phyloP scores from a whole-genome alignment of 768 basidiomycete genomes.

The Boletus edulis region DNA sequence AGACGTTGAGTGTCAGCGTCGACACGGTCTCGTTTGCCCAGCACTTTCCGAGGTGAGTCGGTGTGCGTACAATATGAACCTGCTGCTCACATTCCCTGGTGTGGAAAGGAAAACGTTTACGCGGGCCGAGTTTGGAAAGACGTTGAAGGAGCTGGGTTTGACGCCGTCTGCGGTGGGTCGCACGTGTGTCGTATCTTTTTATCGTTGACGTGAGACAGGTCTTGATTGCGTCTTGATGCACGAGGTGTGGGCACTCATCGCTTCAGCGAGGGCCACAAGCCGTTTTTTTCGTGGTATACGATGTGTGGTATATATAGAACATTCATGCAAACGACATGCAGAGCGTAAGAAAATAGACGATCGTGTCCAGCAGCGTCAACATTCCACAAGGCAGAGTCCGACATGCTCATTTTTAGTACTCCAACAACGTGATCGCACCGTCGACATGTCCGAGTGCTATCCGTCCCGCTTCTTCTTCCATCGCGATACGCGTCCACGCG shows the following conservation, averaged over 20 bases:
- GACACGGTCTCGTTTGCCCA: constrained; percentile 77
- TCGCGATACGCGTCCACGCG: constrained; percentile 44
- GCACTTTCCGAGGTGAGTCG: constrained; percentile 77
- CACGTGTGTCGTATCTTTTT: background rate
- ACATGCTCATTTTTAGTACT: constrained; percentile 34
- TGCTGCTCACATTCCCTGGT: background rate
- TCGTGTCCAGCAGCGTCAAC: no score
- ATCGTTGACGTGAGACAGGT: constrained; percentile 35
- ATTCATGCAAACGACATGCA: no score
- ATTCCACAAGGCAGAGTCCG: no score
- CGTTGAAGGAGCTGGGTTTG: constrained; percentile 78
- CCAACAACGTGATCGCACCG: constrained; percentile 49
- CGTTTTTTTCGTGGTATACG: background rate
- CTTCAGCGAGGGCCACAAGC: no score
- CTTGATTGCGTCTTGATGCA: constrained; percentile 44
- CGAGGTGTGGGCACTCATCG: background rate
- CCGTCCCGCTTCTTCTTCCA: constrained; percentile 38
- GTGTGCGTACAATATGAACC: background rate
- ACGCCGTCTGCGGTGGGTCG: constrained; percentile 75
- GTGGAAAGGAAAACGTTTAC: constrained; percentile 62
- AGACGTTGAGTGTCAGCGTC: constrained; percentile 64
- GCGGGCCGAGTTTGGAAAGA: constrained; percentile 70
- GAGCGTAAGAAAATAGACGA: no score
- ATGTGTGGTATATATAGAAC: no score
- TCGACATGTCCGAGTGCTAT: constrained; percentile 35